Base-by-base conservation (phyloP, 768 basidiomycete species). In the Panellus pusillus region DNA sequence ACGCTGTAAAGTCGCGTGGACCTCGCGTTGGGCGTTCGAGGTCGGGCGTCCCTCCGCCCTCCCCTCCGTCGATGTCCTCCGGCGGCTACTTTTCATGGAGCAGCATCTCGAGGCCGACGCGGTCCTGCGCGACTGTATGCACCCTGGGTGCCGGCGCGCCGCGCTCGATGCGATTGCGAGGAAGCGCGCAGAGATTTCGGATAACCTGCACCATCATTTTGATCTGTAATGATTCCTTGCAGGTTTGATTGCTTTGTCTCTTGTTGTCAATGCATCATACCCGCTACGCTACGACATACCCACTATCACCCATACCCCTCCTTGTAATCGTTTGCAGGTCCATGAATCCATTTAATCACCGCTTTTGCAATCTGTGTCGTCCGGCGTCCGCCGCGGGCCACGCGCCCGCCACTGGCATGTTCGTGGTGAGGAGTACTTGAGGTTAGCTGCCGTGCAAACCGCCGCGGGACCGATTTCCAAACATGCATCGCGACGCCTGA, bases 1-100 rank as follows among this genome's bases (percentile, higher is more conserved):
- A 39, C 68, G 65, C 42, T 79, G 77, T 55, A 32, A 69, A n/a
- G 51, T 61, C 29, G 72, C 68, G 31, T 79, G 75, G 75, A 58
- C 52, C 48, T 52, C 64, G 47, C 62, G 69, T 40, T 77, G 75
- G 73, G 41, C 47, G 11, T 62, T 67, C 15, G 70, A 65, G 15
- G 61, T 61, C 24, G 53, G 58, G 36, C 67, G 62, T 44, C 55
- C 63, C 31, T 65, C 57, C 38, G 40, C 60, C 36, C 61, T 62
- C 32, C 47, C 64, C 27, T 63, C 65, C 12, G 66, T 64, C 18
- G 75, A 78, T 62, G 68, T 75, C 24, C 55, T 77, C 29, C 63
- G 68, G 20, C 65, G 72, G 53, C 65, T 78, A 53, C 44, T 57
- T 9, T 58, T 55, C 44, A 65, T 77, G 53, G 65, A 70, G 50